Evolutionary conservation across 164 flowering plant genomes (phyloP), one percentile per base, ranked within the genome.

Genomic region (Santalum album): DNA sequence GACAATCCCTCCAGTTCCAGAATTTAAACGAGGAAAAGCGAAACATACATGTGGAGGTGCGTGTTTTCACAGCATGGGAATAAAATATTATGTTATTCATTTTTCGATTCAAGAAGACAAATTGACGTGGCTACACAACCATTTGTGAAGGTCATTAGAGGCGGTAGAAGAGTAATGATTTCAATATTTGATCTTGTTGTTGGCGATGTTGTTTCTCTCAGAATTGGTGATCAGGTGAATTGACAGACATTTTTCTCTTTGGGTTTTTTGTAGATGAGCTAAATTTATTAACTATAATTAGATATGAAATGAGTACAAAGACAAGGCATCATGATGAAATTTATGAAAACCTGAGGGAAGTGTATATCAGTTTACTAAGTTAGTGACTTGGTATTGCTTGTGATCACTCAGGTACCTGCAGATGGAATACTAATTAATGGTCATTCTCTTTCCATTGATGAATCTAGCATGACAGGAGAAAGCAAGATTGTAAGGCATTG

Each of bases 391-490:
- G n/a, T n/a, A n/a, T n/a, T n/a, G n/a, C n/a, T n/a, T n/a, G n/a
- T n/a, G n/a, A n/a, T n/a, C n/a, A n/a, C n/a, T 39, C 51, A 91
- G 98, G 94, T 91, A 3, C 96, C 96, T 46, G 90, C 95, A 57
- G 98, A 89, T 84, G 98, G 98, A 44, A 56, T 90, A 58, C 53
- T 90, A 24, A 73, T 87, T 25, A 56, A 72, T 58, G 95, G 92
- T n/a, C 96, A 94, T 60, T 90, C 97, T 22, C 87, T 94, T 58
- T 75, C 97, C 7, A 65, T 94, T 59, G 99, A 94, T 71, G 99
- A 94, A 72, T 94, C 99, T 51, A 90, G 99, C 69, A 94, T 94
- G 99, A 94, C 99, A n/a, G 99, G 99, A 53, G 97, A 94, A 75
- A 85, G 95, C 79, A 87, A 90, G 64, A 87, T 87, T 65, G 99